Percentiles rank a stretch among this genome's conserved stretches.
These are phyloP conservation scores for Blastomyces emzantsi DNA, from an alignment of 2,329 filamentous ascomycete genomes.

Conservation along the genomic window DNA sequence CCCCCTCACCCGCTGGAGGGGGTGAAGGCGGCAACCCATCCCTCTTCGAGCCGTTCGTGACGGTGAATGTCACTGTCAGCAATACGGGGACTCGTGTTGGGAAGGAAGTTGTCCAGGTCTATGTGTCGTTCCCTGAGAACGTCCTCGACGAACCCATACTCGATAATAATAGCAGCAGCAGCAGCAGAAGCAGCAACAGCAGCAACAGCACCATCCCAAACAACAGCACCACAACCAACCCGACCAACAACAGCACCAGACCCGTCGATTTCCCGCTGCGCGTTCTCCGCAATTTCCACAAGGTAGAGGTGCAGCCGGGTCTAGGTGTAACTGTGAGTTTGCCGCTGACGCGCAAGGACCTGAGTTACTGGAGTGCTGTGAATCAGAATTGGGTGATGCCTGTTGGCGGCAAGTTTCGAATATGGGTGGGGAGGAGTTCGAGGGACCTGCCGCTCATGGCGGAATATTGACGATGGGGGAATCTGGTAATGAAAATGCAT, in stretches of 20 bases:
- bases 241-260: not conserved
- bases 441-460: constrained; percentile 19
- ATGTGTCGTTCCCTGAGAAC: constrained; percentile 40
- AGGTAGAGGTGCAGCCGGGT: constrained; percentile 38
- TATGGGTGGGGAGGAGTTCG: constrained; percentile 23
- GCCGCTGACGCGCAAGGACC: constrained; percentile 33
- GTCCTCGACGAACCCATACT: constrained; percentile 26
- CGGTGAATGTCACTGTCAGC: constrained; percentile 39
- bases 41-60: constrained; percentile 46
- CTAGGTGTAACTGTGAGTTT: constrained; percentile 38
- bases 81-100: constrained; percentile 45
- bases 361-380: constrained; percentile 31
- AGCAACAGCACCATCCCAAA: not conserved
- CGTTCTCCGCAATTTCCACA: constrained; percentile 47
- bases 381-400: constrained; percentile 29
- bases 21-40: constrained; percentile 53
- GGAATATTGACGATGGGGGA: constrained; percentile 11
- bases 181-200: not conserved
- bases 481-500: no score
- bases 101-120: constrained; percentile 48
- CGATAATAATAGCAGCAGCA: not conserved
- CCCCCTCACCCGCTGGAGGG: constrained; percentile 57
- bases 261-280: constrained; percentile 20
- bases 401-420: constrained; percentile 20
- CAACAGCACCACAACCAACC: not conserved